Evolutionary conservation across 371 early-diverging fungal species (phyloP).

Genomic region (Actinomortierella ambigua): DNA sequence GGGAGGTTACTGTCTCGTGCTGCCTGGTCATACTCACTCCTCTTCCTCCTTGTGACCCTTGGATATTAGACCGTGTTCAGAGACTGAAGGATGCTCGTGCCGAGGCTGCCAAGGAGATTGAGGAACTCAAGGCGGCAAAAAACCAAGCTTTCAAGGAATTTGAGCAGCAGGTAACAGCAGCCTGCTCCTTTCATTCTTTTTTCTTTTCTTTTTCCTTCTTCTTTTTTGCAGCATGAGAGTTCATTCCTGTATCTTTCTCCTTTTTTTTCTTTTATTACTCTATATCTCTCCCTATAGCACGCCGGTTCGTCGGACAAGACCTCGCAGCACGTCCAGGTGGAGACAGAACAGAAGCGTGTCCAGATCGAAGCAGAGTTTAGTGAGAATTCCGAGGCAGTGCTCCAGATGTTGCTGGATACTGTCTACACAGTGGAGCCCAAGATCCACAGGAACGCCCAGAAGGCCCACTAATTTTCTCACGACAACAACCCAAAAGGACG

Average conservation of each 20-base stretch:
- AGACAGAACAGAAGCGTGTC: slow-evolving; percentile 79
- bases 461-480: too few relatives aligned
- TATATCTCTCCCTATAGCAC: slow-evolving; percentile 56
- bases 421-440: slow-evolving; percentile 76
- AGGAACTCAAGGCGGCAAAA: slow-evolving; percentile 84
- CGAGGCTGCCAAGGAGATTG: slow-evolving; percentile 93
- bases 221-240: not conserved
- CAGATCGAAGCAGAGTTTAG: slow-evolving; percentile 67
- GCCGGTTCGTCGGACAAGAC: slow-evolving; percentile 76
- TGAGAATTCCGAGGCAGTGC: slow-evolving; percentile 74
- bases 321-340: slow-evolving; percentile 69
- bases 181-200: not conserved
- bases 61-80: slow-evolving; percentile 82
- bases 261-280: not conserved
- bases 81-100: slow-evolving; percentile 93
- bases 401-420: slow-evolving; percentile 74
- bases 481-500: too few relatives aligned
- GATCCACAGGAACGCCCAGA: slow-evolving; percentile 62
- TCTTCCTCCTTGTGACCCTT: not conserved
- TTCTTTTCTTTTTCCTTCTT: not conserved
- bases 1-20: not conserved
- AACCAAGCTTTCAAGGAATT: slow-evolving; percentile 80
- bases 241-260: not conserved
- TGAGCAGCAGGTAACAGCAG: slow-evolving; percentile 72
- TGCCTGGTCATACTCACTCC: not conserved